Evolutionary conservation across 108 stramenopile species (phyloP).

Genomic region (Cyclotella atomus): DNA sequence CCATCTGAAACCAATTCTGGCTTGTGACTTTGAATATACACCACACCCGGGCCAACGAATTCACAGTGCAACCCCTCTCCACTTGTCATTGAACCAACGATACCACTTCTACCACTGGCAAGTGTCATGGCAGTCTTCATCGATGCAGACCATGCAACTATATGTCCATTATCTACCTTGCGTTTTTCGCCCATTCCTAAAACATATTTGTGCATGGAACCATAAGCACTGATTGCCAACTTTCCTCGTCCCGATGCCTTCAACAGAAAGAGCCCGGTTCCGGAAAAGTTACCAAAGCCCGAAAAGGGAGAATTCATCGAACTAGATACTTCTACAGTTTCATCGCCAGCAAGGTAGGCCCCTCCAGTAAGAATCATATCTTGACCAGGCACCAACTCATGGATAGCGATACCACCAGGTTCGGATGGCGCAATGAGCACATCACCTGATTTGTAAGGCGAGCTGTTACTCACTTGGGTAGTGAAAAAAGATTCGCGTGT

Average conservation of each 20-base stretch:
- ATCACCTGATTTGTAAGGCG: not conserved
- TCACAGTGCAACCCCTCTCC: slow-evolving; percentile 18
- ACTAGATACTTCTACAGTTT: not conserved
- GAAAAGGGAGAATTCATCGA: slow-evolving; percentile 5
- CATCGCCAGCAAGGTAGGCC: slow-evolving; percentile 17
- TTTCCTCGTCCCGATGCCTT: slow-evolving; percentile 13
- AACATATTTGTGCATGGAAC: slow-evolving; percentile 16
- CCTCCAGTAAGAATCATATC: slow-evolving; percentile 16
- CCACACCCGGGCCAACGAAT: slow-evolving; percentile 12
- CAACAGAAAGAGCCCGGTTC: slow-evolving; percentile 19
- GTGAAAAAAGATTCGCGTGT: slow-evolving; percentile 23
- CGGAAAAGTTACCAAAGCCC: slow-evolving; percentile 10
- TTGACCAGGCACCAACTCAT: slow-evolving; percentile 9
- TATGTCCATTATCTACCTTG: slow-evolving; percentile 19
- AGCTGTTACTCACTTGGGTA: slow-evolving; percentile 9
- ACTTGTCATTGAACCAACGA: slow-evolving; percentile 17
- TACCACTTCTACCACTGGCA: slow-evolving; percentile 11
- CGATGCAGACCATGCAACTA: slow-evolving; percentile 20
- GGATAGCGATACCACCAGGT: slow-evolving; percentile 12
- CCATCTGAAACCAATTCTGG: not conserved
- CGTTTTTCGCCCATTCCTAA: slow-evolving; percentile 6
- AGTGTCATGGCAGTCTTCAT: slow-evolving; percentile 16
- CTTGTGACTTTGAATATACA: slow-evolving; percentile 23
- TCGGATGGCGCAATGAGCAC: slow-evolving; percentile 22
- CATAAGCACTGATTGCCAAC: slow-evolving; percentile 15